Base-by-base conservation (phyloP, 2,329 filamentous ascomycete species). In the Davidsoniella virescens region DNA sequence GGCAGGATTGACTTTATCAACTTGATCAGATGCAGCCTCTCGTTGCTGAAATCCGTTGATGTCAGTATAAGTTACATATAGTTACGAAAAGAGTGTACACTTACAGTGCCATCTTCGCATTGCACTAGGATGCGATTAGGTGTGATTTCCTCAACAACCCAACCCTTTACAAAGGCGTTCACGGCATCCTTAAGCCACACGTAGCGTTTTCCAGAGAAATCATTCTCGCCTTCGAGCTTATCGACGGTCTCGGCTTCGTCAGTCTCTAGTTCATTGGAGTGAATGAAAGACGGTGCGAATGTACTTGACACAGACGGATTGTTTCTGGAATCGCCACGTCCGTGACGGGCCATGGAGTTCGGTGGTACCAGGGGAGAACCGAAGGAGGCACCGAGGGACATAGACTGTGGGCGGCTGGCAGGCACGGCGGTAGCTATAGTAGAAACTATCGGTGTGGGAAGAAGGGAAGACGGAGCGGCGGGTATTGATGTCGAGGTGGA, bases 1-100 rank as follows among this genome's bases (percentile, higher is more conserved):
- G 60, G 90, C 90, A 44, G 92, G 92, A 66, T 98, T 98, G 70
- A 98, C 93, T 67, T 95, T 96, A 72, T 98, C 93, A 57, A 95
- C 87, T 59, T 80, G 83, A 59, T 96, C 88, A 47, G 76, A 68
- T 57, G 90, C 82, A 47, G 92, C 82, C 61, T 94, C 84, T 57
- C 87, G 82, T 78, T 94, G 87, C 80, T 92, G 29, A 8, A 41
- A 5, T 49, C 39, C 41, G 56, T 62, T 41, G 61, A 56, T 54
- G 39, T 33, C 14, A 38, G 16, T 25, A 7, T 39, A 14, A 17
- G 8, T 38, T 9, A n/a, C 14, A 14, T 16, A 16, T n/a, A 14
- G 16, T 17, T 3, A 12, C 2, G 16, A 6, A 54, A 9, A n/a
- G 2, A 6, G 14, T 36, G 29, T 12, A 12, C n/a, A 69, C 82